Evolutionary conservation across 352 stramenopile genomes (phyloP).

Genomic region (Thraustochytrium striatum): DNA sequence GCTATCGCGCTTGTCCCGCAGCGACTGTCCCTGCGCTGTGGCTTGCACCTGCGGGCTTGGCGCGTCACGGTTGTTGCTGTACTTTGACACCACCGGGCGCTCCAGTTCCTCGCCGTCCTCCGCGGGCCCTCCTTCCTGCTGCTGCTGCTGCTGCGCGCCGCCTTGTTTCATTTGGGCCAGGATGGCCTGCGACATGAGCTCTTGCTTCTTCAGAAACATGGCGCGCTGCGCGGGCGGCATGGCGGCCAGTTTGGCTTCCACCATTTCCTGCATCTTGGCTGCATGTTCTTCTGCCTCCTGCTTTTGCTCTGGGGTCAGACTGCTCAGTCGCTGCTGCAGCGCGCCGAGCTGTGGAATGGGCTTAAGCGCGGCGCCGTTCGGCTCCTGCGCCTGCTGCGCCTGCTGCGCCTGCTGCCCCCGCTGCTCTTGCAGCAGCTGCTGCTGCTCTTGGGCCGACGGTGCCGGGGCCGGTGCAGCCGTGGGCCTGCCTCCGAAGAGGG

Average conservation of each 20-base stretch:
- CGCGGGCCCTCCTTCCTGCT: too few relatives aligned
- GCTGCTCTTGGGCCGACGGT: not conserved
- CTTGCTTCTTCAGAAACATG: not conserved
- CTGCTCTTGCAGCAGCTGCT: not conserved
- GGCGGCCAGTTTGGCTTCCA: conserved; percentile 25
- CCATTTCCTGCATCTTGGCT: not conserved
- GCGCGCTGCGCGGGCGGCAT: conserved; percentile 1
- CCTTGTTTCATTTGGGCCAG: conserved; percentile 6
- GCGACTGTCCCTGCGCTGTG: too few relatives aligned
- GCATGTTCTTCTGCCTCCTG: not conserved
- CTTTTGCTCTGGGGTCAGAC: not conserved
- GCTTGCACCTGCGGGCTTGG: too few relatives aligned
- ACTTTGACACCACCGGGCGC: too few relatives aligned
- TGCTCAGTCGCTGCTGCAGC: not conserved
- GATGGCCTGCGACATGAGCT: conserved; percentile 11
- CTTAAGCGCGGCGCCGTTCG: not conserved
- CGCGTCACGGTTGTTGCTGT: too few relatives aligned
- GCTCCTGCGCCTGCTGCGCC: not conserved
- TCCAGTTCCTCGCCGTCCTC: not conserved
- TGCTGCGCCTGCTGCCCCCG: not conserved
- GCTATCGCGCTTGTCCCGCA: conserved; percentile 32
- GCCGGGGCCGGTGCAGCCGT: not conserved
- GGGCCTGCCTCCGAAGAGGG: not conserved
- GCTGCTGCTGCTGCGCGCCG: not conserved
- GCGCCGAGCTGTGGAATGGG: not conserved